Evolutionary conservation across 345 rosid species (phyloP), one percentile per base, ranked within the genome.

Genomic region (Erodium maritimum): DNA sequence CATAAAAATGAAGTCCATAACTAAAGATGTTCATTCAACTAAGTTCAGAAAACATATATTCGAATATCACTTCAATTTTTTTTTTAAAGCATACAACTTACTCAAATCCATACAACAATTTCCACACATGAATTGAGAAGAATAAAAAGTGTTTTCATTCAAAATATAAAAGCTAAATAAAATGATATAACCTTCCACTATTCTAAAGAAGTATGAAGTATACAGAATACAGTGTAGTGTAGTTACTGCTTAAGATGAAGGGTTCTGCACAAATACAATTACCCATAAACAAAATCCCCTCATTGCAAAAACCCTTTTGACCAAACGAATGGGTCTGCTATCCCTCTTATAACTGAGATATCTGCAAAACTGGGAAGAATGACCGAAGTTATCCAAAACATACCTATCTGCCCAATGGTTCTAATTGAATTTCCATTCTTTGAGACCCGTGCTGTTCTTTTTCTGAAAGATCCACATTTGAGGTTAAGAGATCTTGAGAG

Each of bases 371-470:
- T 58, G 65, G 55, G 29, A 62, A 56, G 59, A 37, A 52, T 34
- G 20, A 65, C 17, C 20, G 21, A 59, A 53, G 14, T 45, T 50
- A 60, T 61, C 63, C 56, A 29, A 56, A 61, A 60, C 34, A 52
- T 53, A 34, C 63, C 81, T 81, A 86, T 68, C 87, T 74, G 63
- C 65, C 82, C 70, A 93, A 64, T 51, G 99, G 89, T 72, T 88
- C 96, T 74, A 93, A 71, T 69, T 93, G 99, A 73, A 93, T 80
- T 74, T 93, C 96, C 93, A 83, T 83, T 51, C 73, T 61, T 72
- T 80, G 80, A 46, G 79, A 57, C 21, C 61, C 55, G 58, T 61
- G 77, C 5, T 65, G 61, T 56, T 70, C 76, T 69, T 72, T 88
- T 61, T 77, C 87, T 62, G 67, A 67, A 23, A 46, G 42, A 58